These are phyloP conservation scores for Ascocoryne sarcoides DNA, from an alignment of 2,329 filamentous ascomycete species.

Conservation along the genomic window DNA sequence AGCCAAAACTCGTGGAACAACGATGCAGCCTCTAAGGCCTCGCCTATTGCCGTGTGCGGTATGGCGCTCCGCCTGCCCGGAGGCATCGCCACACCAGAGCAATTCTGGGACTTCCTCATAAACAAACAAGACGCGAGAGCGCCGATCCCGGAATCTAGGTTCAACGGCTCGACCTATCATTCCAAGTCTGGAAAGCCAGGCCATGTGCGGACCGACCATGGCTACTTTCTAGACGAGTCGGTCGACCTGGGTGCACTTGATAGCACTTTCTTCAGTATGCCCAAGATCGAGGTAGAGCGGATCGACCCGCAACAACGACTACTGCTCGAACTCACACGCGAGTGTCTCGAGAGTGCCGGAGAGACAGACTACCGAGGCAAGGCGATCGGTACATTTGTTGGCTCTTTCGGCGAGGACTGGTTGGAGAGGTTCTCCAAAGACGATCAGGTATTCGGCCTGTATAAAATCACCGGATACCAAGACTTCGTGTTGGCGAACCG, in stretches of 20 bases:
- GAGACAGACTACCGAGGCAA: slow-evolving; percentile 5
- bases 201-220: slow-evolving; percentile 14
- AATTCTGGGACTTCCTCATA: slow-evolving; percentile 29
- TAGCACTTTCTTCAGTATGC: slow-evolving; percentile 28
- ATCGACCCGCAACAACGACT: slow-evolving; percentile 23
- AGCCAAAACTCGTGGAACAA: neutral
- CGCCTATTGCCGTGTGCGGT: slow-evolving; percentile 10
- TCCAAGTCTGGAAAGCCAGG: slow-evolving; percentile 4
- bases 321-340: slow-evolving; percentile 20
- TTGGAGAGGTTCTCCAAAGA: neutral
- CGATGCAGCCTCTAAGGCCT: neutral
- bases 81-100: slow-evolving; percentile 17
- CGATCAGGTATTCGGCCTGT: neutral
- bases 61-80: slow-evolving; percentile 11
- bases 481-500: slow-evolving; percentile 22
- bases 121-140: slow-evolving; percentile 20
- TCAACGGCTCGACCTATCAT: slow-evolving; percentile 5
- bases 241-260: slow-evolving; percentile 25
- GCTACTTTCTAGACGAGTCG: slow-evolving; percentile 24
- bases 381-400: neutral
- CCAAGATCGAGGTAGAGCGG: slow-evolving; percentile 13
- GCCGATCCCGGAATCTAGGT: slow-evolving; percentile 5
- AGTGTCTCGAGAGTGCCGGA: slow-evolving; percentile 17
- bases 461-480: neutral
- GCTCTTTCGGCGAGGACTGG: neutral